Evolutionary conservation across 2,329 filamentous ascomycete genomes (phyloP), one percentile per base, ranked within the genome.

Genomic region (Calonectria pseudoturangicola): DNA sequence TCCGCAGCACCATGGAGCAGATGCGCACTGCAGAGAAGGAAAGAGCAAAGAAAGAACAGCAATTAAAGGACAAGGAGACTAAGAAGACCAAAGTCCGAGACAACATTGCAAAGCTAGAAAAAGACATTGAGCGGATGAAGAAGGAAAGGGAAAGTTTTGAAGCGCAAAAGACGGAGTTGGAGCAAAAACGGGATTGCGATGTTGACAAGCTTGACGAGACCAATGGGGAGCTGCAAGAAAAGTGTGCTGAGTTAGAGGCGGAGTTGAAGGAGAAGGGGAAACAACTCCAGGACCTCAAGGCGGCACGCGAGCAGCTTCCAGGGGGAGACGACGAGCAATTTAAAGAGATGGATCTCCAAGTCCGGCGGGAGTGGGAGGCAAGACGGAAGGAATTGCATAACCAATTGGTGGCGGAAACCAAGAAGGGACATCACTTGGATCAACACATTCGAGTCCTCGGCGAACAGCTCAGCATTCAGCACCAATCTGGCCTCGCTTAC

Each of bases 1-100:
- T 97, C 66, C 93, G 94, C 66, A 91, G 91, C 56, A 91, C 96
- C 7, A 95, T 97, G 82, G 92, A 95, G 66, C 89, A 94, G 75
- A 98, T 97, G 86, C 92, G 95, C 60, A 90, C 92, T 5, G 93
- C 94, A 1, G 93, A 97, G 81, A 94, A 93, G 75, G 93, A 94
- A 73, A 94, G 93, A 77, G 89, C 90, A 0, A 94, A 96, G 80
- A 94, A 94, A 80, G 95, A 98, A 80, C 92, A 92, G 78, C 79
- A 89, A 10, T 81, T 96, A 65, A 91, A 90, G 77, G 92, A 95
- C 64, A 95, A 93, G 82, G 89, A 92, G 77, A 87, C 88, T 18
- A 93, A 95, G 81, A 89, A 92, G 67, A 86, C 90, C 76, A 95
- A 94, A 81, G 86, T 94, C 73, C 89, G 92, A 68, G 93, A 95